A percentile compares a stretch with the other conserved stretches of the same genome.
Evolutionary conservation across 139 green algal genomes (phyloP).

Genomic region (Astrephomene gubernaculifera): DNA sequence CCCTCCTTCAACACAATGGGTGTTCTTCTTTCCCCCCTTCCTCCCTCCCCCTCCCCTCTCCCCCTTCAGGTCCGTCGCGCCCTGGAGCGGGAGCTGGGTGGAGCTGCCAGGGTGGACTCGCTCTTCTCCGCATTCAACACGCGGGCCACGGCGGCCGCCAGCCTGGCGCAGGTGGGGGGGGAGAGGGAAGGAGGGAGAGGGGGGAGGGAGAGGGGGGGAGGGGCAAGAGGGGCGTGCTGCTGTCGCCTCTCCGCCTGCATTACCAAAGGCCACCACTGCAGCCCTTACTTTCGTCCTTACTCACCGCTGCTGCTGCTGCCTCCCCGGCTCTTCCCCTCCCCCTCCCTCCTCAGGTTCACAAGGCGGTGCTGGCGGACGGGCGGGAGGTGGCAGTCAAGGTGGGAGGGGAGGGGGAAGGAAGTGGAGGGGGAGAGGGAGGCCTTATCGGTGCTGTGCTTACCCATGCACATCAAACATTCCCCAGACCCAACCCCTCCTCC

Average conservation of each 20-base stretch:
- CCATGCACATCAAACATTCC: background rate
- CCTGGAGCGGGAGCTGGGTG: constrained; percentile 60
- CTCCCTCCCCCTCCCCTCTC: background rate
- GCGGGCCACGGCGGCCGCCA: constrained; percentile 77
- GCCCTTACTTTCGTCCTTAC: too few species aligned
- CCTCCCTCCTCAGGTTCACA: too few species aligned
- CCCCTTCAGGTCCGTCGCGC: constrained; percentile 31
- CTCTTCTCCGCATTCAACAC: constrained; percentile 81
- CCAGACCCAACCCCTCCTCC: background rate
- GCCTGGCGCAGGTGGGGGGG: constrained; percentile 84
- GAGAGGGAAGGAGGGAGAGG: constrained; percentile 49
- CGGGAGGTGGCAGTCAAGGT: constrained; percentile 86
- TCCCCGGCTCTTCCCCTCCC: too few species aligned
- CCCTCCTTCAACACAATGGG: too few species aligned
- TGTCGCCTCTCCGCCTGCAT: too few species aligned
- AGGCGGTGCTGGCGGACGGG: constrained; percentile 66
- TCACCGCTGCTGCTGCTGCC: too few species aligned
- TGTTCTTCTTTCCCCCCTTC: background rate
- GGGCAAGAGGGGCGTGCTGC: too few species aligned
- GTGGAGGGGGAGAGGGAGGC: background rate
- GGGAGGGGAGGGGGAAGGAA: background rate
- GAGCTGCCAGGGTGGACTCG: constrained; percentile 34
- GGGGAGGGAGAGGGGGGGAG: background rate
- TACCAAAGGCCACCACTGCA: too few species aligned
- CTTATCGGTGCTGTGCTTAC: too few species aligned